Percentiles rank a stretch among this genome's conserved stretches.
phyloP scores from a whole-genome alignment of 2,329 filamentous ascomycete genomes.

The Cytospora chrysosperma region DNA sequence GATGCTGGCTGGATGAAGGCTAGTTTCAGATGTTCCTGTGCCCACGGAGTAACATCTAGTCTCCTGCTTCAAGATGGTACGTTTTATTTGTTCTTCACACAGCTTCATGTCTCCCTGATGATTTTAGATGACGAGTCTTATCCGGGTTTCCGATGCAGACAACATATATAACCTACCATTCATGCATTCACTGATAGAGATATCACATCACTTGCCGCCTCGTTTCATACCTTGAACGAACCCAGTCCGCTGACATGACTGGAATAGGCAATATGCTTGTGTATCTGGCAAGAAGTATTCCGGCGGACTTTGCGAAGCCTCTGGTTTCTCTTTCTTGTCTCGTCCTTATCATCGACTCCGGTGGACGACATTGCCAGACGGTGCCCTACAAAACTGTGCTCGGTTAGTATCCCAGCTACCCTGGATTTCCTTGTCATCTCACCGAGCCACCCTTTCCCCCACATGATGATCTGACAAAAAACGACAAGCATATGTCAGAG shows the following conservation, averaged over 20 bases:
- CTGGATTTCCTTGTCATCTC: background rate
- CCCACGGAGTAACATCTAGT: background rate
- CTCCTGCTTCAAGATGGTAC: background rate
- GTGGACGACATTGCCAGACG: too few relatives aligned
- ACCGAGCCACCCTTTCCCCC: slow-evolving; percentile 25
- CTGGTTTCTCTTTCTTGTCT: too few relatives aligned
- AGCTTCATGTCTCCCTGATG: slow-evolving; percentile 38
- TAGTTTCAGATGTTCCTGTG: background rate
- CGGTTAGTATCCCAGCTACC: slow-evolving; percentile 16
- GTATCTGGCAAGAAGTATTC: background rate
- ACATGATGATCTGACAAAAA: slow-evolving; percentile 81
- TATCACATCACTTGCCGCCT: slow-evolving; percentile 31
- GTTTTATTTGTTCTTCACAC: background rate
- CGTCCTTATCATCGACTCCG: too few relatives aligned
- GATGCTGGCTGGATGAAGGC: background rate
- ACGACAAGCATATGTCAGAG: slow-evolving; percentile 99
- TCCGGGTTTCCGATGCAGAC: slow-evolving; percentile 70
- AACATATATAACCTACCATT: slow-evolving; percentile 68
- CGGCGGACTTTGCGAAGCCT: too few relatives aligned
- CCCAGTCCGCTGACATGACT: slow-evolving; percentile 16
- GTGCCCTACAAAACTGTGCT: background rate
- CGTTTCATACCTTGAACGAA: background rate
- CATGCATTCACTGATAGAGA: slow-evolving; percentile 53
- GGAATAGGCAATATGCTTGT: background rate
- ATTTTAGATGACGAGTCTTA: slow-evolving; percentile 77